Evolutionary conservation across 768 basidiomycete species (phyloP), one percentile per base, ranked within the genome.

Genomic region (Termitomyces bulborhizus): DNA sequence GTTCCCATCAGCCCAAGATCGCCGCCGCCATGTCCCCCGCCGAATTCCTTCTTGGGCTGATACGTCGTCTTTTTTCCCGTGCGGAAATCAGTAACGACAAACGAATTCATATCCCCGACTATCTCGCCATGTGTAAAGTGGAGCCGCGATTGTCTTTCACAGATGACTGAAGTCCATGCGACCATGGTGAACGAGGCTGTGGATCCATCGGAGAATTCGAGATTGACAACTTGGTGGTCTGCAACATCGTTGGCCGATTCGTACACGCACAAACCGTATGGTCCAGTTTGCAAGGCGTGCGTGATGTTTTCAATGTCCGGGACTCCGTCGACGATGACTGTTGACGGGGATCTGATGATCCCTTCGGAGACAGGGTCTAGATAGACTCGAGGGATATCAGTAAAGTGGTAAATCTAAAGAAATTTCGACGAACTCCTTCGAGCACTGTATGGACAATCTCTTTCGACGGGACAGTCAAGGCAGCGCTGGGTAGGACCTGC

Each of bases 181-280:
- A 91, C 80, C 90, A 95, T 93, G 18, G 93, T 93, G 68, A 95
- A 89, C 0, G 89, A 89, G 12, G 81, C 89, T 0, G 93, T 94
- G 29, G 82, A 76, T 15, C 91, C 90, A 49, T 83, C 82, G 6
- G 86, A 83, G 67, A 90, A 95, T 64, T 93, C 88, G 54, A 95
- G 69, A 66, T 93, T 94, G 59, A 95, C 93, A 46, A 94, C 87
- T 70, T 94, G 92, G 60, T 95, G 85, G 69, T 95, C 92, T 62
- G 88, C 90, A 46, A 95, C 91, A 65, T 94, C 87, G 65, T 95
- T 95, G 43, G 78, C 73, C 51, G 82, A 79, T 65, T 93, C 90
- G 66, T 95, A 95, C 5, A 92, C 91, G 63, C 93, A 95, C 54
- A 74, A 70, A 0, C 93, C 93, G 56, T 93, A 93, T 16, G 86